phyloP scores from a whole-genome alignment of 2,329 filamentous ascomycete species.

The Fusarium sp. region DNA sequence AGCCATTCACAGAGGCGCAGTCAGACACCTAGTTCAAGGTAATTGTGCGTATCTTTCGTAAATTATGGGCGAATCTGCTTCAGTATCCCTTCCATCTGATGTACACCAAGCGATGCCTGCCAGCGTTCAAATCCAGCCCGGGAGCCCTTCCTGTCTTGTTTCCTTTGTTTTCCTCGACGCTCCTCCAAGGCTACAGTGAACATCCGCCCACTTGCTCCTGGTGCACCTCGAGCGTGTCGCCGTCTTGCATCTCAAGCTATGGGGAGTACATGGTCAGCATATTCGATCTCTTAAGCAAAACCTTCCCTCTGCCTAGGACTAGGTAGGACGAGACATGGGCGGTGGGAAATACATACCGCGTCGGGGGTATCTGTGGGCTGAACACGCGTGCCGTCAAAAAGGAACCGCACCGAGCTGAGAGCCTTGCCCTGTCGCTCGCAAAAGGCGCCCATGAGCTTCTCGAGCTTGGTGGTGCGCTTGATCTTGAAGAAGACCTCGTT shows the following conservation, averaged over 20 bases:
- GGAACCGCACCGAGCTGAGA: conserved; percentile 85
- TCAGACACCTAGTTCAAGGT: neutral
- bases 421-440: conserved; percentile 96
- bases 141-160: conserved; percentile 19
- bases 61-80: conserved; percentile 41
- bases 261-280: conserved; percentile 21
- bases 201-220: conserved; percentile 95
- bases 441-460: conserved; percentile 98
- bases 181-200: conserved; percentile 17
- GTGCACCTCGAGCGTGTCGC: conserved; percentile 96
- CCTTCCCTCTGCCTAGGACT: neutral
- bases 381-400: conserved; percentile 96
- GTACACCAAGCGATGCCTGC: conserved; percentile 38
- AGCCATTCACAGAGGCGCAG: neutral
- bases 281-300: neutral
- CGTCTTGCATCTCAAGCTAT: conserved; percentile 96
- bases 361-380: conserved; percentile 92
- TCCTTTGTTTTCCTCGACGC: neutral
- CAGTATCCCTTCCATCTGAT: conserved; percentile 35
- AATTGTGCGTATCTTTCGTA: conserved; percentile 50
- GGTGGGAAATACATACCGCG: conserved; percentile 71
- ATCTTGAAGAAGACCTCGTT: conserved; percentile 99
- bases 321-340: neutral
- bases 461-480: conserved; percentile 93
- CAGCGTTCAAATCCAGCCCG: conserved; percentile 31